A percentile compares a stretch with the other conserved stretches of the same genome.
Conservation (phyloP, 2,329 filamentous ascomycete species). For the Phyllosticta citrichinensis region DNA sequence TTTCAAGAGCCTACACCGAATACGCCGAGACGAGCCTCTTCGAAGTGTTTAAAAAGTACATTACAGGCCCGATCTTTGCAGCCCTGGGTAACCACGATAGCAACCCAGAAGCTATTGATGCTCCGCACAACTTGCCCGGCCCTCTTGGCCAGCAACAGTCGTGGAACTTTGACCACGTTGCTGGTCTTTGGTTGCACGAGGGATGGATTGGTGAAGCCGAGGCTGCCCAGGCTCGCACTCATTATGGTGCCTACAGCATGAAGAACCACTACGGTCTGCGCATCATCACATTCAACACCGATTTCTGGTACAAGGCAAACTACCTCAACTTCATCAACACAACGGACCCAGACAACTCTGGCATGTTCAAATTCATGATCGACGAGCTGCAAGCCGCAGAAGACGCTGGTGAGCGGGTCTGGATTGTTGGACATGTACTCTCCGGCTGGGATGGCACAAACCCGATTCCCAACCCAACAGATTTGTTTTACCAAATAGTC, state of each 20-base stretch:
- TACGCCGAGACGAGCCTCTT: conserved; percentile 45
- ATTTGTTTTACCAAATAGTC: conserved; percentile 46
- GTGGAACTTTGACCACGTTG: conserved; percentile 49
- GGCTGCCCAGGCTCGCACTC: conserved; percentile 38
- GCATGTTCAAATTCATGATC: conserved; percentile 41
- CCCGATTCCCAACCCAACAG: conserved; percentile 42
- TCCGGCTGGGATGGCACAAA: conserved; percentile 48
- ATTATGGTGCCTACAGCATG: conserved; percentile 48
- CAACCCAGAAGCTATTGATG: conserved; percentile 43
- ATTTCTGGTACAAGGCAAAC: conserved; percentile 39
- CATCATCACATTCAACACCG: conserved; percentile 44
- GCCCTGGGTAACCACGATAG: conserved; percentile 50
- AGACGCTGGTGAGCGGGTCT: conserved; percentile 42
- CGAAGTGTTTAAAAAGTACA: conserved; percentile 46
- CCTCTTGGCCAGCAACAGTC: conserved; percentile 44
- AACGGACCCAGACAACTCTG: conserved; percentile 40
- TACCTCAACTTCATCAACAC: conserved; percentile 44
- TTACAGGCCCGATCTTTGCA: conserved; percentile 46
- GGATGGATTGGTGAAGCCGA: conserved; percentile 42
- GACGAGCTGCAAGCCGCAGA: conserved; percentile 44
- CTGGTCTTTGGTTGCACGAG: conserved; percentile 46
- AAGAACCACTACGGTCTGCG: conserved; percentile 43
- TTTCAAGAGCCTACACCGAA: conserved; percentile 43
- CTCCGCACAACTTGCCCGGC: conserved; percentile 43
- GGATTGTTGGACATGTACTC: conserved; percentile 46